Evolutionary conservation across 2,329 filamentous ascomycete species (phyloP), one percentile per base, ranked within the genome.

Genomic region (Akanthomyces uredinophilus): DNA sequence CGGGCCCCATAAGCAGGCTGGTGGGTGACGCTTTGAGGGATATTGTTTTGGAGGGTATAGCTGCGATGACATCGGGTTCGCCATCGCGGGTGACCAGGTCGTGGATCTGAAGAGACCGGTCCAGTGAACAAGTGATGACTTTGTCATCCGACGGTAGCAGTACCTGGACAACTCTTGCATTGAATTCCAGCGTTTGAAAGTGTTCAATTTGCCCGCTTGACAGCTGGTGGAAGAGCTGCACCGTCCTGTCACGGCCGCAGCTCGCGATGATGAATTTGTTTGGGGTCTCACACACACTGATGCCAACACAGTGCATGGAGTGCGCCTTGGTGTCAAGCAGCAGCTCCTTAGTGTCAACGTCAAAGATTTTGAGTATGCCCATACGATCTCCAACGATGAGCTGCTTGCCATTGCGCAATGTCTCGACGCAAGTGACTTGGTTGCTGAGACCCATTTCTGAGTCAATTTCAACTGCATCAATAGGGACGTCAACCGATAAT

Each of bases 101-200:
- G 64, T 95, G 85, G 22, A 97, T 81, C 56, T 96, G 89, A 55
- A 97, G 78, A 0, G 92, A 96, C 47, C 95, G 87, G 74, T 99
- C 95, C 55, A 92, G 82, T 1, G 94, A 96, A 69, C 89, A 93
- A 1, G 95, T 97, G 22, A 98, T 81, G 50, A 98, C 77, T 65
- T 83, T 87, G 71, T 92, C 84, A 47, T 88, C 83, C 3, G 89
- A 85, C 63, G 96, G 92, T 10, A 93, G 81, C 32, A 97, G 77
- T 32, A 81, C 81, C 70, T 88, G 87, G 60, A 84, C 88, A 20
- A 99, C 93, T 65, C 91, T 90, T 24, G 92, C 91, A 35, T 92
- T 87, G 74, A 98, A 96, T 68, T 99, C 94, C 61, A 98, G 84
- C 0, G 95, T 99, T 73, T 99, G 95, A 57, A 96, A 84, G 62